Evolutionary conservation across 2,329 filamentous ascomycete genomes (phyloP).

Genomic region (Eutypella sp.): DNA sequence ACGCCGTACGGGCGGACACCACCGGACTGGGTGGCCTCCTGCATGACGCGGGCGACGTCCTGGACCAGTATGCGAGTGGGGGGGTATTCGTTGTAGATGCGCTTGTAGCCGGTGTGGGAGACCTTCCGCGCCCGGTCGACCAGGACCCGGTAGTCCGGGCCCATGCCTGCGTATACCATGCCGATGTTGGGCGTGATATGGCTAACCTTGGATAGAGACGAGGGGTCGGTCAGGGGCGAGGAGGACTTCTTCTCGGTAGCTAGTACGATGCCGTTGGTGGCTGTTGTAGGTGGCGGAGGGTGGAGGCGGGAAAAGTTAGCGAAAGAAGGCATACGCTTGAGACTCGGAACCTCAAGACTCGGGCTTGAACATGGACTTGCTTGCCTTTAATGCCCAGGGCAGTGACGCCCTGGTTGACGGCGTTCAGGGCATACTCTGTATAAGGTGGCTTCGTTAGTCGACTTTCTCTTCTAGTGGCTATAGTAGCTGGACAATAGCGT

Average conservation of each 20-base stretch:
- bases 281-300: constrained; percentile 40
- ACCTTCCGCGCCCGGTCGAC: constrained; percentile 98
- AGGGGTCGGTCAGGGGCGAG: constrained; percentile 90
- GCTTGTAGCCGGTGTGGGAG: constrained; percentile 97
- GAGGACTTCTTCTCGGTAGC: constrained; percentile 99
- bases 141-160: constrained; percentile 93
- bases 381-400: constrained; percentile 96
- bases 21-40: constrained; percentile 96
- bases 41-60: constrained; percentile 95
- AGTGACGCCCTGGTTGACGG: constrained; percentile 98
- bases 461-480: too few species aligned
- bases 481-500: too few species aligned
- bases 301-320: too few species aligned
- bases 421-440: constrained; percentile 96
- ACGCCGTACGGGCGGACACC: constrained; percentile 97
- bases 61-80: constrained; percentile 98
- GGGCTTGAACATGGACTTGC: too few species aligned
- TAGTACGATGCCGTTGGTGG: constrained; percentile 97
- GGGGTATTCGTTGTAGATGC: constrained; percentile 99
- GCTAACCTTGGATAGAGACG: constrained; percentile 94
- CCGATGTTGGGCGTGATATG: constrained; percentile 98
- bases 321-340: background rate
- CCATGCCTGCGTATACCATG: constrained; percentile 99
- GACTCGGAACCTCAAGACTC: too few species aligned
- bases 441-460: constrained; percentile 12